phyloP scores from a whole-genome alignment of 2,329 filamentous ascomycete genomes.

The Fusarium torreyae region DNA sequence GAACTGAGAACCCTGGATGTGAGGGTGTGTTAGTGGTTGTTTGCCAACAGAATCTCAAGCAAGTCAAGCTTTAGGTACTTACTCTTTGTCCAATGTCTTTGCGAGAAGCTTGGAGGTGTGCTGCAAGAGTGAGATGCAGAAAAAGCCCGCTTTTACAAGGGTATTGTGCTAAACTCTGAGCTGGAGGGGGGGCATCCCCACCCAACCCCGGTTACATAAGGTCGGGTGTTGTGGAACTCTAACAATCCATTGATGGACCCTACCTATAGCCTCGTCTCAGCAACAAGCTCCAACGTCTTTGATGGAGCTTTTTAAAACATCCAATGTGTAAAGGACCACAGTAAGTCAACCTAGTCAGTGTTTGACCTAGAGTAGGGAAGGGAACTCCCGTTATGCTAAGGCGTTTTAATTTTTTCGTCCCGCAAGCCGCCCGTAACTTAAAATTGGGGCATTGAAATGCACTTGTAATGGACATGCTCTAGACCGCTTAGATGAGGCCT shows the following conservation, averaged over 20 bases:
- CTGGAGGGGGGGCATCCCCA: constrained; percentile 15
- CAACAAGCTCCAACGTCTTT: constrained; percentile 9
- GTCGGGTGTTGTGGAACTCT: background rate
- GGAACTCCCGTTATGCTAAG: constrained; percentile 41
- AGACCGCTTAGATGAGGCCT: too few relatives aligned
- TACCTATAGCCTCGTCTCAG: constrained; percentile 2
- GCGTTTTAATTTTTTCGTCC: constrained; percentile 19
- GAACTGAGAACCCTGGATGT: constrained; percentile 24
- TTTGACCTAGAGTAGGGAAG: constrained; percentile 25
- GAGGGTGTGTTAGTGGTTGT: constrained; percentile 15
- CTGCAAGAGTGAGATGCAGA: constrained; percentile 44
- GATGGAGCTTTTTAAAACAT: constrained; percentile 15
- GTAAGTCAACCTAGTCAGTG: background rate
- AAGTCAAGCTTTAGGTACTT: constrained; percentile 29
- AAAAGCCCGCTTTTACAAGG: constrained; percentile 26
- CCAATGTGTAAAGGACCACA: too few relatives aligned
- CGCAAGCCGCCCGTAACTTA: constrained; percentile 6
- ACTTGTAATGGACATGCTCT: too few relatives aligned
- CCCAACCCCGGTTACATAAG: constrained; percentile 11
- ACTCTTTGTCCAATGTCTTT: constrained; percentile 17
- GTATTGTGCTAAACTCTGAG: constrained; percentile 17
- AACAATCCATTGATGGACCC: background rate
- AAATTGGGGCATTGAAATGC: background rate
- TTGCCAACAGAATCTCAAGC: background rate
- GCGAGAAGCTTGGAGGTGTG: constrained; percentile 16